Base-by-base conservation (phyloP, 768 basidiomycete genomes). In the Coprinopsis marcescibilis region DNA sequence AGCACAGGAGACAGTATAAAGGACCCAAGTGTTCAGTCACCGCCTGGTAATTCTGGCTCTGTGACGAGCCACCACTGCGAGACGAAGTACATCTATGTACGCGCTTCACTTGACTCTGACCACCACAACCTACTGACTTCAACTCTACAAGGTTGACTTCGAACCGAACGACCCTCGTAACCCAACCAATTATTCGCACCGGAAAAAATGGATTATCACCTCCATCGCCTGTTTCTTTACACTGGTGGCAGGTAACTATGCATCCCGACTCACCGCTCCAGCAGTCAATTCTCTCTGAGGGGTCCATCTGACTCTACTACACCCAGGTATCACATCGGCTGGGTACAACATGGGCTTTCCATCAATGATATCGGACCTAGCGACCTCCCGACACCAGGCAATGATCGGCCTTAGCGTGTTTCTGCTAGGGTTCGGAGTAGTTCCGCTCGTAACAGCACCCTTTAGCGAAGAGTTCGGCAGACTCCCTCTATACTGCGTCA, bases 401-500 rank as follows among this genome's bases (percentile, higher is more conserved):
- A 72, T 71, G 1, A 58, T 75, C 36, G 77, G 75, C 3, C 56
- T 78, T 21, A 69, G 69, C 43, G 63, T 78, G n/a, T 85, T 70
- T 58, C 62, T 77, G 0, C 57, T 85, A 6, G 82, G 82, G 3
- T 84, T 83, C 48, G 79, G 67, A 12, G 35, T 83, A 14, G 66
- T 78, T 5, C 83, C 84, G 0, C 74, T 85, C 7, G 64, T 85
- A 6, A 73, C 80, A 0, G 81, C 84, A 7, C 75, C 83, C 1
- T 72, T 85, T 50, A 82, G 81, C 53, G 83, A 85, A 55, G 83
- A 85, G 53, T 76, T 83, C 45, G 83, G 83, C 3, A 64, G 83
- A 27, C 73, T 72, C 43, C 78, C 76, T 2, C 48, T 85, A 3
- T 85, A 82, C 50, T 56, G 80, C 17, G 67, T 59, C 19, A 77